phyloP scores from a whole-genome alignment of 2,329 filamentous ascomycete genomes.

The Fonsecaea erecta region DNA sequence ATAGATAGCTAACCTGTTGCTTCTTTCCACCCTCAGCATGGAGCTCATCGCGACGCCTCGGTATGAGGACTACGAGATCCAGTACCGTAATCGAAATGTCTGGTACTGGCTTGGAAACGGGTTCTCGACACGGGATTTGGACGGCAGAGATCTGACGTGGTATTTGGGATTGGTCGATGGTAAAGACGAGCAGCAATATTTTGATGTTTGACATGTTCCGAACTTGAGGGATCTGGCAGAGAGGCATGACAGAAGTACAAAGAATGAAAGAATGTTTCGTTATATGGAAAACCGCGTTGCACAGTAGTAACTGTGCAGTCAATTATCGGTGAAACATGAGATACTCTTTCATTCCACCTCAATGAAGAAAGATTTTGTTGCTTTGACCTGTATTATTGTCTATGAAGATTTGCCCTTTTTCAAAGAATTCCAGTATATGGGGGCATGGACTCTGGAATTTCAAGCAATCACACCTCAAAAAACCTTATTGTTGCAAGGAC shows the following conservation, averaged over 20 bases:
- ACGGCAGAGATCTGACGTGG: constrained; percentile 53
- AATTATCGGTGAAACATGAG: no score
- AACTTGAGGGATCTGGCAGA: neutral
- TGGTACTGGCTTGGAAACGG: constrained; percentile 50
- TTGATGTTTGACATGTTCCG: neutral
- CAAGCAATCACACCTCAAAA: neutral
- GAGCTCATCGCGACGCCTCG: constrained; percentile 44
- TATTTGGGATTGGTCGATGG: constrained; percentile 40
- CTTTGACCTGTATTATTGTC: no score
- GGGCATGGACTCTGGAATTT: neutral
- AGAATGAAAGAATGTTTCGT: no score
- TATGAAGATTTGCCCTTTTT: neutral
- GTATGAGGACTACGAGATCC: constrained; percentile 50
- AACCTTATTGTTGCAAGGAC: neutral
- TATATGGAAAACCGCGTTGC: no score
- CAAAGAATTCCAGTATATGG: neutral
- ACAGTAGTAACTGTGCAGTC: no score
- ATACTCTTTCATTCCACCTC: no score
- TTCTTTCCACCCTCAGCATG: constrained; percentile 45
- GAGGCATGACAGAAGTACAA: no score
- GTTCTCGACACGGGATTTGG: constrained; percentile 50
- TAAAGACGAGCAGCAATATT: constrained; percentile 18
- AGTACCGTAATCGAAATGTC: constrained; percentile 43
- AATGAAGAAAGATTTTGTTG: no score
- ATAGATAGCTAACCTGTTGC: constrained; percentile 42